Percentiles rank a stretch among this genome's conserved stretches.
Conservation (phyloP, 164 flowering plant genomes). For the Pachysandra terminalis region DNA sequence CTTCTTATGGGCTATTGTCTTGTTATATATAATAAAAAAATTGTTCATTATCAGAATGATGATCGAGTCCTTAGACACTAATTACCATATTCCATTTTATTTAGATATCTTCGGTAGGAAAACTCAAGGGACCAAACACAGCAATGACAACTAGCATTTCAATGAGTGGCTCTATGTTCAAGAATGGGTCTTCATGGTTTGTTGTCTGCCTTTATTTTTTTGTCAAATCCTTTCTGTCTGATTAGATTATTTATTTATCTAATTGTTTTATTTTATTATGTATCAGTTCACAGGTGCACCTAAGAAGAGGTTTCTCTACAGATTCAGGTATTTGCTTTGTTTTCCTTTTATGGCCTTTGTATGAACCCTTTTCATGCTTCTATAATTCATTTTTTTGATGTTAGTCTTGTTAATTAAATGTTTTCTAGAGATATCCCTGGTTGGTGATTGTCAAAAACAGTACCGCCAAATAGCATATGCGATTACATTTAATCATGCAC, state of each 20-base stretch:
- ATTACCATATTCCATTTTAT: conserved; percentile 1
- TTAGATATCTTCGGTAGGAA: conserved; percentile 23
- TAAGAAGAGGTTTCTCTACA: conserved; percentile 44
- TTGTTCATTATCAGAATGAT: conserved; percentile 1
- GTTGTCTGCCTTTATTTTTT: conserved; percentile 1
- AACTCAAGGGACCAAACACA: conserved; percentile 24
- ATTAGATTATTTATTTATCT: background rate
- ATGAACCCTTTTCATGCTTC: background rate
- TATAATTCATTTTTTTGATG: background rate
- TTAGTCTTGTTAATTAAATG: background rate
- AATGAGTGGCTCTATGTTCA: conserved; percentile 12
- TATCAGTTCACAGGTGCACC: conserved; percentile 33
- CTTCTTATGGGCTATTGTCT: background rate
- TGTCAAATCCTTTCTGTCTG: background rate
- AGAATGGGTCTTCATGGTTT: conserved; percentile 23
- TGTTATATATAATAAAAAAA: background rate
- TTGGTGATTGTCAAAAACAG: background rate
- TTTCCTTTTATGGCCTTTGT: background rate
- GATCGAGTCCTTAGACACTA: background rate
- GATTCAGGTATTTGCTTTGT: conserved; percentile 47
- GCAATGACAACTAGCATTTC: conserved; percentile 15
- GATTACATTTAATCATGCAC: too few species aligned
- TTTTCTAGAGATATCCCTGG: background rate
- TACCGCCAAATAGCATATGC: too few species aligned
- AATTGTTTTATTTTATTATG: conserved; percentile 1